phyloP scores from a whole-genome alignment of 257 asterid species.

The Agastache rugosa region DNA sequence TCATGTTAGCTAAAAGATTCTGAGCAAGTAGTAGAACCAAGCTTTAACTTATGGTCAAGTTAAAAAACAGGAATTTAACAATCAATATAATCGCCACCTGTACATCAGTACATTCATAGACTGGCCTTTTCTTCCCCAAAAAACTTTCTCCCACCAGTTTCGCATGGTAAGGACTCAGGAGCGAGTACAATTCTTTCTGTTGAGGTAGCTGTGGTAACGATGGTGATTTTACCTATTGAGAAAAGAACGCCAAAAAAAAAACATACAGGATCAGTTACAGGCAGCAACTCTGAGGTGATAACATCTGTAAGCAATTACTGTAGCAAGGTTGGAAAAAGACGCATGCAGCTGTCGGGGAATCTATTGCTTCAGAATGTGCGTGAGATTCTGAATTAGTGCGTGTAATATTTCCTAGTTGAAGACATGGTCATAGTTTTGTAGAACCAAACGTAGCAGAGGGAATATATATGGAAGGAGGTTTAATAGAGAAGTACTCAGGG shows the following conservation, averaged over 20 bases:
- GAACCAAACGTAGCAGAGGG: background rate
- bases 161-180: slow-evolving; percentile 78
- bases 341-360: slow-evolving; percentile 11
- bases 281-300: slow-evolving; percentile 7
- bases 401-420: background rate
- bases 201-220: slow-evolving; percentile 85
- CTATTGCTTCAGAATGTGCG: slow-evolving; percentile 2
- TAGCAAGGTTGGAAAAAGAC: background rate
- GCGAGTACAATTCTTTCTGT: slow-evolving; percentile 71
- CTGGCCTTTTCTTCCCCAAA: slow-evolving; percentile 89
- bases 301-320: background rate
- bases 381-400: background rate
- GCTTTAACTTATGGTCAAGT: background rate
- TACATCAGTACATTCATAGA: slow-evolving; percentile 78
- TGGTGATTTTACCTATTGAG: slow-evolving; percentile 77
- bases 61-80: slow-evolving; percentile 9
- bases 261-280: slow-evolving; percentile 36
- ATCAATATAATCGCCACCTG: slow-evolving; percentile 57
- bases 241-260: slow-evolving; percentile 9
- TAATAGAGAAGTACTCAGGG: slow-evolving; percentile 1
- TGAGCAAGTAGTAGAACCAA: background rate
- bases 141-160: slow-evolving; percentile 96
- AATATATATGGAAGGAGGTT: background rate
- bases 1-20: background rate
- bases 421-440: background rate